phyloP scores from a whole-genome alignment of 2,329 filamentous ascomycete genomes.

The Aspergillus tubingensis region DNA sequence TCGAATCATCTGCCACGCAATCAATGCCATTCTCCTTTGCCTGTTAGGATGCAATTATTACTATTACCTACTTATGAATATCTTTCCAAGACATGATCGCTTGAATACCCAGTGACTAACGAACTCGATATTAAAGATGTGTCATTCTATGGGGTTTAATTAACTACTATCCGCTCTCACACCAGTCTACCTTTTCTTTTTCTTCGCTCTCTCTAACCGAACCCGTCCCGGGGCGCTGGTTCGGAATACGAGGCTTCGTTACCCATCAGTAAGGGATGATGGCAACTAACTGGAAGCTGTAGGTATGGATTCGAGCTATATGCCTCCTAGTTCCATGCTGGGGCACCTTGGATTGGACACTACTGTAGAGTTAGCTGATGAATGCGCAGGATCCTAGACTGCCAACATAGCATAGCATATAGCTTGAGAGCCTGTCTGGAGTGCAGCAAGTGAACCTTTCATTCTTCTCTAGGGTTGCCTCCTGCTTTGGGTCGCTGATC shows the following conservation, averaged over 20 bases:
- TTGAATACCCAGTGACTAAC: neutral
- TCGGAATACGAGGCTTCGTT: slow-evolving; percentile 2
- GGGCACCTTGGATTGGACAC: neutral
- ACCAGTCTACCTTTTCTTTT: neutral
- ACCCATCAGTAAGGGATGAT: neutral
- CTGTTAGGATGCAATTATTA: neutral
- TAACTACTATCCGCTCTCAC: neutral
- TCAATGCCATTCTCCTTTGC: neutral
- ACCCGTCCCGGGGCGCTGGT: slow-evolving; percentile 3
- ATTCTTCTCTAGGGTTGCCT: neutral
- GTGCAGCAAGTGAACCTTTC: neutral
- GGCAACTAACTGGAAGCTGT: neutral
- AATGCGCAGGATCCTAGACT: no score
- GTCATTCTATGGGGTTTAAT: no score
- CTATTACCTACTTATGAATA: neutral
- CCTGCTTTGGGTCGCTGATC: neutral
- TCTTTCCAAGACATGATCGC: neutral
- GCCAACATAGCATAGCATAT: neutral
- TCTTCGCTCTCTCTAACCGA: neutral
- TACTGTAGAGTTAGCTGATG: neutral
- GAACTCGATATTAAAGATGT: no score
- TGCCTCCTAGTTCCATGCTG: neutral
- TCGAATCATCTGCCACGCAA: neutral
- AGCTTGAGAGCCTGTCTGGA: neutral
- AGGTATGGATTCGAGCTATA: neutral